These are phyloP conservation scores for Phalaenopsis aphrodite DNA, from an alignment of 106 monocot genomes.

Conservation along the genomic window DNA sequence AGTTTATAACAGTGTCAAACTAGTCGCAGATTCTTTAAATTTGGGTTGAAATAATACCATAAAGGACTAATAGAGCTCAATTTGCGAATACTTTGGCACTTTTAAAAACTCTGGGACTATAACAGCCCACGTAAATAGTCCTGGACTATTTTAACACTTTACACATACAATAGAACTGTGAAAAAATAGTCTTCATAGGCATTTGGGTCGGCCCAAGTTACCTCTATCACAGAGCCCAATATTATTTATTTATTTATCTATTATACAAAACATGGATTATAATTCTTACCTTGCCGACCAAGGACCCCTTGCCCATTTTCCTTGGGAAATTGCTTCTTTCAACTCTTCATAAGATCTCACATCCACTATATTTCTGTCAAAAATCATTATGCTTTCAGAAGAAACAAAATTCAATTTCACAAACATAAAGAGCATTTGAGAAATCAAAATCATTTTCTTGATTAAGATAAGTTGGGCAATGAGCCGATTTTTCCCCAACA, in stretches of 20 bases:
- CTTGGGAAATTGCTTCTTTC: constrained; percentile 66
- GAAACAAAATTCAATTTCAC: not conserved
- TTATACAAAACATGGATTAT: not conserved
- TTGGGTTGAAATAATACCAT: too few relatives aligned
- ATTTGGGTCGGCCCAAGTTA: too few relatives aligned
- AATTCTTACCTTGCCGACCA: constrained; percentile 81
- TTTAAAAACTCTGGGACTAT: too few relatives aligned
- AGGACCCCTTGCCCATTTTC: constrained; percentile 95
- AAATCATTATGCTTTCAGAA: not conserved
- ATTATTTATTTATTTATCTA: not conserved
- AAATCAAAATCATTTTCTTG: not conserved
- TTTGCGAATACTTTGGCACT: too few relatives aligned
- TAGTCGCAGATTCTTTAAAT: too few relatives aligned
- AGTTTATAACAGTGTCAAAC: too few relatives aligned
- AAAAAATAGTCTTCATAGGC: too few relatives aligned
- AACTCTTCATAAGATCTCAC: constrained; percentile 84
- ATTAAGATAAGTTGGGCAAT: not conserved
- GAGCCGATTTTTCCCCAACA: not conserved
- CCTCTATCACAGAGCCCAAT: too few relatives aligned
- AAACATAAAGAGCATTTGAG: not conserved
- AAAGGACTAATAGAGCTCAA: too few relatives aligned
- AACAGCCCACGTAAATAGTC: too few relatives aligned
- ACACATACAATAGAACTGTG: too few relatives aligned
- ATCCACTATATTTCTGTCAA: constrained; percentile 82
- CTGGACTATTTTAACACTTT: too few relatives aligned